These are phyloP conservation scores for Talaromyces funiculosus DNA, from an alignment of 2,329 filamentous ascomycete species.

Conservation along the genomic window DNA sequence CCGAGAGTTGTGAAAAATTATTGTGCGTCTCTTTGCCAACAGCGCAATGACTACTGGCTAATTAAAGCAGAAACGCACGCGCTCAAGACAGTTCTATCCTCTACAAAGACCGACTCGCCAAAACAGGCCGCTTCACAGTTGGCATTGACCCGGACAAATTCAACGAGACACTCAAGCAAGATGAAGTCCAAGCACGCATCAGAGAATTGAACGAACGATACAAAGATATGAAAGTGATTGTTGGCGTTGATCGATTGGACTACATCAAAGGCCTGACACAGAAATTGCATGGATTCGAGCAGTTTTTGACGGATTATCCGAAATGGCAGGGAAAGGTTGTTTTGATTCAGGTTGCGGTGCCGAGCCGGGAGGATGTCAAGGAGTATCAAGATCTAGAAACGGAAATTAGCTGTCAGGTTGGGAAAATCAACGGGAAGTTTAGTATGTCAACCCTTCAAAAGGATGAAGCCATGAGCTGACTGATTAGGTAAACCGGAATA, in stretches of 20 bases:
- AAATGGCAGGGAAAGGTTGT: conserved; percentile 93
- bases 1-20: conserved; percentile 82
- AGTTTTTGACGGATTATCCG: conserved; percentile 85
- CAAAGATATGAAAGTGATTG: conserved; percentile 81
- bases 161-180: conserved; percentile 69
- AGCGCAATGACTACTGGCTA: not conserved
- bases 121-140: conserved; percentile 86
- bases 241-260: conserved; percentile 87
- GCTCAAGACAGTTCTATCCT: conserved; percentile 77
- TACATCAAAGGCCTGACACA: conserved; percentile 97
- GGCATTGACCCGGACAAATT: conserved; percentile 96
- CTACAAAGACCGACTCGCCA: conserved; percentile 74
- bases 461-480: not conserved
- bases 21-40: conserved; percentile 46
- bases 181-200: conserved; percentile 75
- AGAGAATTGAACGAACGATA: conserved; percentile 73
- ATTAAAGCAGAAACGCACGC: conserved; percentile 28
- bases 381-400: conserved; percentile 91
- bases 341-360: conserved; percentile 87
- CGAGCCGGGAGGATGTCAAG: conserved; percentile 77
- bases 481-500: conserved; percentile 75
- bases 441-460: conserved; percentile 40
- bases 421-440: conserved; percentile 89
- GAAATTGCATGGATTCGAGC: conserved; percentile 86
- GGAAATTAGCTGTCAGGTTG: conserved; percentile 86